Evolutionary conservation across 2,329 filamentous ascomycete species (phyloP).

Genomic region (Sporothrix dimorphospora): DNA sequence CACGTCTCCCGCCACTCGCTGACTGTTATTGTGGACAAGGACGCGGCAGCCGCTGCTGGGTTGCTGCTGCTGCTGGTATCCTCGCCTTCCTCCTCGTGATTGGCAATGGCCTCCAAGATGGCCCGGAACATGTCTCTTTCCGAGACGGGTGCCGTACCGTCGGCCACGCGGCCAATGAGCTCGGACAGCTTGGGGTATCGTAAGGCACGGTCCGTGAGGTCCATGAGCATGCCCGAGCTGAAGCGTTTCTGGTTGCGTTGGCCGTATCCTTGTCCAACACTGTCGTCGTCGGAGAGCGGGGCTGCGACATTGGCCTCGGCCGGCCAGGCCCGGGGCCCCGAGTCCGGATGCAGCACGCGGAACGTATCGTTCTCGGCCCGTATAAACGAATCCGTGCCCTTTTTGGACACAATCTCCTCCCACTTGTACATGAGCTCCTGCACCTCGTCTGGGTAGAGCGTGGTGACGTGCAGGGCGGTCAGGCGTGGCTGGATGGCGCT

Average conservation of each 20-base stretch:
- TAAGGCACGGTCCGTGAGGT: conserved; percentile 31
- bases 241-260: conserved; percentile 26
- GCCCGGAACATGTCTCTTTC: conserved; percentile 32
- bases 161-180: conserved; percentile 56
- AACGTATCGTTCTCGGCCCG: conserved; percentile 84
- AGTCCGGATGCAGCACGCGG: conserved; percentile 68
- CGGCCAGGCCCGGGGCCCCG: conserved; percentile 37
- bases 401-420: conserved; percentile 67
- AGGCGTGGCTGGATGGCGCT: conserved; percentile 72
- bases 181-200: conserved; percentile 31
- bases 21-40: neutral
- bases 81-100: conserved; percentile 32
- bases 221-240: conserved; percentile 30
- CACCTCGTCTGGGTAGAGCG: conserved; percentile 60
- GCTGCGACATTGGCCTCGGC: conserved; percentile 26
- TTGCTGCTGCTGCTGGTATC: neutral
- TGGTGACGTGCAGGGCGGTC: conserved; percentile 79
- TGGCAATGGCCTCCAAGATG: conserved; percentile 26
- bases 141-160: conserved; percentile 38
- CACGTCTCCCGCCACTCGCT: conserved; percentile 24
- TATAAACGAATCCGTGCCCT: conserved; percentile 71
- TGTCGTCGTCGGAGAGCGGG: conserved; percentile 37
- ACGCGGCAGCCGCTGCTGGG: neutral
- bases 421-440: conserved; percentile 65
- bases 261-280: conserved; percentile 38